A percentile compares a stretch with the other conserved stretches of the same genome.
phyloP scores from a whole-genome alignment of 148 eudicot species.

The Cornus controversa region DNA sequence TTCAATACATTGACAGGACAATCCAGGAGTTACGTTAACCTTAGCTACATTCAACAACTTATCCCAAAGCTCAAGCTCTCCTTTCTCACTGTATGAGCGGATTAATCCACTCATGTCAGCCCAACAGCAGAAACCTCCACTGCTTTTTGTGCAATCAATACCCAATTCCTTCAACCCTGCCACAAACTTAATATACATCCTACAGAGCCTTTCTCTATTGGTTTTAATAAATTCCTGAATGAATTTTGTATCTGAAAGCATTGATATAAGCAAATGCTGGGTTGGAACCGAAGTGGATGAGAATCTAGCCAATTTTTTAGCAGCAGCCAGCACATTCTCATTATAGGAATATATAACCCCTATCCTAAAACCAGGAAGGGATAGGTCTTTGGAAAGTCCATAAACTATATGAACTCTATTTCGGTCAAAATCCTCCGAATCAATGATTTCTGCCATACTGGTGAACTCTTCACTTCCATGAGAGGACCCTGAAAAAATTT shows the following conservation, averaged over 20 bases:
- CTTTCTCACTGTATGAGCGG: conserved; percentile 80
- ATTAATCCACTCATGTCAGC: conserved; percentile 80
- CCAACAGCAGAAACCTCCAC: conserved; percentile 78
- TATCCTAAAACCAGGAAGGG: conserved; percentile 52
- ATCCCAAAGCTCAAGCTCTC: conserved; percentile 92
- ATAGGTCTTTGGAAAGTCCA: conserved; percentile 70
- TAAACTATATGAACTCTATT: conserved; percentile 76
- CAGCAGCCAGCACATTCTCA: conserved; percentile 55
- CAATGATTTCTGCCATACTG: conserved; percentile 75
- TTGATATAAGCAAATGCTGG: conserved; percentile 57
- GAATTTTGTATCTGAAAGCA: conserved; percentile 68
- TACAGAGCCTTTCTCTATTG: conserved; percentile 53
- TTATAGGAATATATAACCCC: conserved; percentile 69
- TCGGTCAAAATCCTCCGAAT: conserved; percentile 57
- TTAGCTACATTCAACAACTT: conserved; percentile 75
- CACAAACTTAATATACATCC: conserved; percentile 43
- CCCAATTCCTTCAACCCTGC: conserved; percentile 63
- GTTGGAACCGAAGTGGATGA: conserved; percentile 63
- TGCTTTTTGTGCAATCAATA: conserved; percentile 55
- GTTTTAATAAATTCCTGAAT: conserved; percentile 39
- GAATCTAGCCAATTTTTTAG: conserved; percentile 67
- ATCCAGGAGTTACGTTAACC: conserved; percentile 75
- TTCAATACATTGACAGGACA: conserved; percentile 88
- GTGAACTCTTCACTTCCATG: conserved; percentile 54
- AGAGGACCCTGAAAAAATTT: conserved; percentile 50